A percentile compares a stretch with the other conserved stretches of the same genome.
These are phyloP conservation scores for Fraxinus platypoda DNA, from an alignment of 305 asterid genomes.

Conservation along the genomic window DNA sequence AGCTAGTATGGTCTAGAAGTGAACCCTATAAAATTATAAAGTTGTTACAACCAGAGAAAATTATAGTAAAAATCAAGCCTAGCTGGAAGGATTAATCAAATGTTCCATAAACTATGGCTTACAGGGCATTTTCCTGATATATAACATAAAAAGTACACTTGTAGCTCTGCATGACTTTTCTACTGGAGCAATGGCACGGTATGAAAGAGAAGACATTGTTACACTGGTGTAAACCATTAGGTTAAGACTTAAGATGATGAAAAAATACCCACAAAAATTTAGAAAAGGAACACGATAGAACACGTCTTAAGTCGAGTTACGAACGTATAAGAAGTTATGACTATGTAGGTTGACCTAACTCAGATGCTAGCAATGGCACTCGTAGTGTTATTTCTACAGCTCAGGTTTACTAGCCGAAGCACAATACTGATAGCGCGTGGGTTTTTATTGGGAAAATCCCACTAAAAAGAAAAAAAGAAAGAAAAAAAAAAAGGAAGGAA, in stretches of 20 bases:
- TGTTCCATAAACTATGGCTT: background rate
- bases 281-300: background rate
- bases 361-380: background rate
- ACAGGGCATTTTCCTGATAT: background rate
- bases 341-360: background rate
- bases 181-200: background rate
- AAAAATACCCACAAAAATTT: background rate
- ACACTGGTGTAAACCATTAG: background rate
- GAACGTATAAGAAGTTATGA: background rate
- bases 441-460: background rate
- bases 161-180: background rate
- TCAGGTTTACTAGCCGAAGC: background rate
- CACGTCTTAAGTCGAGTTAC: background rate
- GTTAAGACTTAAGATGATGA: background rate
- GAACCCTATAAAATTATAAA: background rate
- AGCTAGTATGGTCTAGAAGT: background rate
- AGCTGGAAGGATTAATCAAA: background rate
- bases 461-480: no score
- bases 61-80: background rate
- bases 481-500: background rate
- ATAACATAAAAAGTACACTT: background rate
- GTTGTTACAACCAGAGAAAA: background rate
- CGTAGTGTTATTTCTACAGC: background rate
- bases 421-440: background rate
- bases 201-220: background rate